Base-by-base conservation (phyloP, 2,329 filamentous ascomycete genomes). In the Dendryphion nanum region DNA sequence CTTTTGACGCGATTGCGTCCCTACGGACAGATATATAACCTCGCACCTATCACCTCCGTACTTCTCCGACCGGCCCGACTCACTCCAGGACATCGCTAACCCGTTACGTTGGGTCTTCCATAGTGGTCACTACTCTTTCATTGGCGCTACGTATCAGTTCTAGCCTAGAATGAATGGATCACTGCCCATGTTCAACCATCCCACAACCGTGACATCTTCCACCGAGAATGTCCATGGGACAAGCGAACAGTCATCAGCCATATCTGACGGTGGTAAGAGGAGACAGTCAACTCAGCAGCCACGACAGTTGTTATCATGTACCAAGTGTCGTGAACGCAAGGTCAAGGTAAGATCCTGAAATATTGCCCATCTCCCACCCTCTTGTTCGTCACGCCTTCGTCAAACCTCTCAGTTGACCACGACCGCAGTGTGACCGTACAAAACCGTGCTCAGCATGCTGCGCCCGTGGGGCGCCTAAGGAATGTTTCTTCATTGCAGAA, bases 381-480 rank as follows among this genome's bases (percentile, higher is more conserved):
- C n/a, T n/a, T n/a, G n/a, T 35, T 24, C 5, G n/a, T 14, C 18
- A 6, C 23, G n/a, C 28, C 30, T 6, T 14, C 30, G 30, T 18
- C 20, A 18, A 15, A 35, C 20, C 30, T 34, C 31, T 26, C 26
- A n/a, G n/a, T n/a, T n/a, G n/a, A n/a, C n/a, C n/a, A n/a, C 15
- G 13, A 35, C 28, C 29, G 18, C 31, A 72, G 69, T 74, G 71
- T 45, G 71, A 73, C 59, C 67, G 71, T 36, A 74, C 68, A 28
- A 72, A 72, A 47, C 71, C 71, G 31, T 74, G 71, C 51, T 70
- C 67, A 16, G 70, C 71, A 29, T 74, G 71, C 45, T 73, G 71
- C 48, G 70, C 70, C 32, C 63, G 71, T 38, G 71, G 71, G 10
- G 61, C 65, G 30, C 70, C 71, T 3, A 71, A 68, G 41, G 68